A percentile compares a stretch with the other conserved stretches of the same genome.
These are phyloP conservation scores for Penicillium bovifimosum DNA, from an alignment of 495 filamentous ascomycete genomes.

Conservation along the genomic window DNA sequence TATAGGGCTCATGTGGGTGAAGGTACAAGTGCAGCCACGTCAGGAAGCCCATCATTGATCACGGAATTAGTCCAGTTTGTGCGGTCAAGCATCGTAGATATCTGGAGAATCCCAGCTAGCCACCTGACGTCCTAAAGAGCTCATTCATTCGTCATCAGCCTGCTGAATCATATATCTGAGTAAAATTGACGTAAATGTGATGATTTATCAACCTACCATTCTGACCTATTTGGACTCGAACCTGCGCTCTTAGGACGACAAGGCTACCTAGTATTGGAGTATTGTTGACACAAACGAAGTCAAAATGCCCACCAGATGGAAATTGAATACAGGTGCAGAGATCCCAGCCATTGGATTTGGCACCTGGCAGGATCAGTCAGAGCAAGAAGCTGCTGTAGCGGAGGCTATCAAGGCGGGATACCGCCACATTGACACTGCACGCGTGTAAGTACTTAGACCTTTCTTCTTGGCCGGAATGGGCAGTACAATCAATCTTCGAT, in stretches of 20 bases:
- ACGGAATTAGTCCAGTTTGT: too few species aligned
- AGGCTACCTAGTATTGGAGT: neutral
- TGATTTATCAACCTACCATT: neutral
- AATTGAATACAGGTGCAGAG: slow-evolving; percentile 46
- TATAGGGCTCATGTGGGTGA: too few species aligned
- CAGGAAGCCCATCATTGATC: too few species aligned
- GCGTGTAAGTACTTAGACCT: slow-evolving; percentile 38
- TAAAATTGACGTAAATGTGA: neutral
- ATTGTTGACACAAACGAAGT: neutral
- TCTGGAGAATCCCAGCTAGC: too few species aligned
- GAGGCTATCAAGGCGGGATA: slow-evolving; percentile 54
- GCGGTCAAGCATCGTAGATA: too few species aligned
- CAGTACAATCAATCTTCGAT: neutral
- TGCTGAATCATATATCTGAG: neutral
- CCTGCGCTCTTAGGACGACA: neutral
- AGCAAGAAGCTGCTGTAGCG: slow-evolving; percentile 41
- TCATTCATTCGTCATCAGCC: neutral
- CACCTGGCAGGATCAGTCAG: slow-evolving; percentile 46
- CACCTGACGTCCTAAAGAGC: neutral
- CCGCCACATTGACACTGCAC: slow-evolving; percentile 56
- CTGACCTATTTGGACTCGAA: neutral
- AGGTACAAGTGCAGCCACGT: too few species aligned
- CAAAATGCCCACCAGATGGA: slow-evolving; percentile 27
- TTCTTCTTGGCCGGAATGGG: neutral
- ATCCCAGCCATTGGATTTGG: slow-evolving; percentile 46